Base-by-base conservation (phyloP, 139 green algal species). In the Chlamydomonas sphaeroides region DNA sequence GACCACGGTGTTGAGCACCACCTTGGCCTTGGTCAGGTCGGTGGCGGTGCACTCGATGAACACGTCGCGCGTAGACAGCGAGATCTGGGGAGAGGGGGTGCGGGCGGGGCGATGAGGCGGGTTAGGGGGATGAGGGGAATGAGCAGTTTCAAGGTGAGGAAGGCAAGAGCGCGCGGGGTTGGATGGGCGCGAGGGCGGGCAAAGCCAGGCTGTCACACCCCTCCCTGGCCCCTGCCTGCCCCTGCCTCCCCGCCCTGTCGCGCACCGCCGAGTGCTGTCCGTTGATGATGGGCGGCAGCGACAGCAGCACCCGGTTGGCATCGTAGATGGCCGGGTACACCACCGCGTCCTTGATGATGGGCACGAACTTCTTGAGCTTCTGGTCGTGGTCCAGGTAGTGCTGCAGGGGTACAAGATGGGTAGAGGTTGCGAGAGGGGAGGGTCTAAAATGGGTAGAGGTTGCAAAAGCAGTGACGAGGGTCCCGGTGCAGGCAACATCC, bases 21-120 rank as follows among this genome's bases (percentile, higher is more conserved):
- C 90, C 77, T 98, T 95, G 53, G 97, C 96, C 90, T 99, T 99
- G 39, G 94, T 98, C 41, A 98, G 90, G 90, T 99, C 97, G 20
- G 96, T 99, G 70, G 95, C 97, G 0, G 97, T 99, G 93, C 95
- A 98, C 93, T 99, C 97, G 61, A 99, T 98, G 89, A 99, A 98
- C 32, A 99, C 92, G 84, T 99, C 96, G 5, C 78, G 90, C 0
- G 97, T 99, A 56, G 94, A 57, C 28, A 98, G 85, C 25, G 85
- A 92, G 72, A 99, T 99, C 86, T 95, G 89, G 45, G 57, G n/a
- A 7, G 17, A 36, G 56, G n/a, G 17, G 45, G n/a, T n/a, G n/a
- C n/a, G n/a, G n/a, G n/a, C n/a, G n/a, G n/a, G n/a, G n/a, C n/a
- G n/a, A n/a, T n/a, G n/a, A n/a, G n/a, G n/a, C n/a, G n/a, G n/a